Conservation (phyloP, 129 eudicot genomes). For the Silybum marianum region DNA sequence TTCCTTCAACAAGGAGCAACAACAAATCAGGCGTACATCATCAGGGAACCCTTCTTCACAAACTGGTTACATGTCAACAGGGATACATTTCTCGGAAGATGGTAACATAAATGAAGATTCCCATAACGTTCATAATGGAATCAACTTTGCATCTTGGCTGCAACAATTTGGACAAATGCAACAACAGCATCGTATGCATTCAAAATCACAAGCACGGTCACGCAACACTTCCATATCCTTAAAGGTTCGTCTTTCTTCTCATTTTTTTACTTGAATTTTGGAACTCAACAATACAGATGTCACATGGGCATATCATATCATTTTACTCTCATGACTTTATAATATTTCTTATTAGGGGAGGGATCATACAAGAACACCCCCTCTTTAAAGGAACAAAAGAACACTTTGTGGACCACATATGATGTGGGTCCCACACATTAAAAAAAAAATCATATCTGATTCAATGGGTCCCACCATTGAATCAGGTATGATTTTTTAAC, state of each 20-base stretch:
- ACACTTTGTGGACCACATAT: too few species aligned
- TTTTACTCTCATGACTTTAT: too few species aligned
- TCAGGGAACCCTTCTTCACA: slow-evolving; percentile 46
- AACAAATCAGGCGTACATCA: slow-evolving; percentile 31
- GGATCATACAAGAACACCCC: too few species aligned
- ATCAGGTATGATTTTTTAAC: too few species aligned
- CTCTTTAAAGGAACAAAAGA: too few species aligned
- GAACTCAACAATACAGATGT: background rate
- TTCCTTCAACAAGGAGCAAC: slow-evolving; percentile 65
- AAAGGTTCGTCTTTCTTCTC: slow-evolving; percentile 49
- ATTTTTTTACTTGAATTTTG: background rate
- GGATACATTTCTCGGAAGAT: slow-evolving; percentile 35
- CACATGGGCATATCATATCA: too few species aligned
- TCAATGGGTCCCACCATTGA: too few species aligned
- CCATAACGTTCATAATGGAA: slow-evolving; percentile 45
- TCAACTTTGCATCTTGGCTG: slow-evolving; percentile 67
- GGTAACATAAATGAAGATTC: slow-evolving; percentile 47
- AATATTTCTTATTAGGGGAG: too few species aligned
- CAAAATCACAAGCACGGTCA: slow-evolving; percentile 52
- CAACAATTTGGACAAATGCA: slow-evolving; percentile 74
- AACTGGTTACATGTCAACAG: slow-evolving; percentile 23
- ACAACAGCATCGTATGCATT: slow-evolving; percentile 69
- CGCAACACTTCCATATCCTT: slow-evolving; percentile 47
- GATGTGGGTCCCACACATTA: too few species aligned
- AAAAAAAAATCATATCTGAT: too few species aligned